Evolutionary conservation across 305 asterid species (phyloP), one percentile per base, ranked within the genome.

Genomic region (Fraxinus angustifolia): DNA sequence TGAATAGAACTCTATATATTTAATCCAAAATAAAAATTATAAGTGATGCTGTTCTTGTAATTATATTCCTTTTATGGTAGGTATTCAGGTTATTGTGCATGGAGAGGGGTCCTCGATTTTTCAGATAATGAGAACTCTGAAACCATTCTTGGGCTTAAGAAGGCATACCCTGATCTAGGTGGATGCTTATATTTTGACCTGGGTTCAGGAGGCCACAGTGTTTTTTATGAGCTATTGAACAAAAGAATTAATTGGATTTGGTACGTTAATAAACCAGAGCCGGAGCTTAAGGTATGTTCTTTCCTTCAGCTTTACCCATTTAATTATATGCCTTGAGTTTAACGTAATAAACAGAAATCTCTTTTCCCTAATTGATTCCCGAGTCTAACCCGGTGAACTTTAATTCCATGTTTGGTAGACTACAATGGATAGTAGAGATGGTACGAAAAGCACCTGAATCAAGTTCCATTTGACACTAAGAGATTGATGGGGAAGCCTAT

Each of bases 81-180:
- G 85, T 93, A 93, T 86, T 91, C 99, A 45, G 99, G 98, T 58
- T 95, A 92, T 85, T 90, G 93, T 87, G 98, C 95, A 6, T 93
- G 99, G 99, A 93, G 98, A 88, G 98, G 98, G 62, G 97, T 95
- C 38, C 88, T 93, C 45, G 96, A 95, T 86, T 93, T 81, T 75
- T 85, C 94, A 4, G 79, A 86, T 23, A 81, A 86, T 76, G 84
- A 87, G 82, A 80, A 86, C 31, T 90, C 89, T 73, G 97, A 93
- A 82, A 89, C 92, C 78, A 48, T 90, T 0, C 34, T 77, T 71
- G 90, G 82, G 81, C 91, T 95, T 38, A 90, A 90, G 92, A 90
- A 87, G 71, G 91, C 85, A 19, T 93, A 89, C 81, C 93, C 93
- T 26, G 95, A 95, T 78, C 95, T 95, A 19, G 98, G 98, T 28